phyloP scores from a whole-genome alignment of 1,139 yeast species.

The Geotrichum cucujoidarum region DNA sequence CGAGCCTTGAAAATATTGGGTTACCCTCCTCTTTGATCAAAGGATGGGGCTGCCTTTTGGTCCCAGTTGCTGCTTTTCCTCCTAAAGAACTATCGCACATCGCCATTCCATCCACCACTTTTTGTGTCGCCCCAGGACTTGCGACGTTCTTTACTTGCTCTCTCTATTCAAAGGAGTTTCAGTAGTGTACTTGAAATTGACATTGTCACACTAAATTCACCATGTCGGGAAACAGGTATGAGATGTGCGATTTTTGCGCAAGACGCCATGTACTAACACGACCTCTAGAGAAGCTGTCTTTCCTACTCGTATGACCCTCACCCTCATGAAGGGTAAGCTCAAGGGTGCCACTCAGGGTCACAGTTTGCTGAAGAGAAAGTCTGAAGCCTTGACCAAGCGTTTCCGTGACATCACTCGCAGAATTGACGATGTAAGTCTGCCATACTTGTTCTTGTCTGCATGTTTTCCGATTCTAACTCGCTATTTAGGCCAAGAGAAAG shows the following conservation, averaged over 20 bases:
- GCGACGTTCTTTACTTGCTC: no score
- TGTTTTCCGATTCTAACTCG: neutral
- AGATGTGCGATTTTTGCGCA: neutral
- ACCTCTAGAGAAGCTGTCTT: slow-evolving; percentile 49
- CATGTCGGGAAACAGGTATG: slow-evolving; percentile 19
- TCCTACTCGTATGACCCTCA: slow-evolving; percentile 96
- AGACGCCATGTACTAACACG: neutral
- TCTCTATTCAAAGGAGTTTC: no score
- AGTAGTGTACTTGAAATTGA: neutral
- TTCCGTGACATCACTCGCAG: slow-evolving; percentile 92
- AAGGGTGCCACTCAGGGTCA: slow-evolving; percentile 98
- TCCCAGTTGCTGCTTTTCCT: slow-evolving; percentile 12
- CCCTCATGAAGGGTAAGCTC: slow-evolving; percentile 88
- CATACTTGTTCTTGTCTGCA: neutral
- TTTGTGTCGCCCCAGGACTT: neutral
- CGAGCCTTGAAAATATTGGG: neutral
- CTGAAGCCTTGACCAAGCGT: slow-evolving; percentile 93
- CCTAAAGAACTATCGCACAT: neutral
- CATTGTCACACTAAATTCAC: no score
- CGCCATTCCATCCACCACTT: neutral
- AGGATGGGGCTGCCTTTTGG: slow-evolving; percentile 11
- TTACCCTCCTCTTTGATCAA: slow-evolving; percentile 13
- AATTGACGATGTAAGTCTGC: slow-evolving; percentile 64
- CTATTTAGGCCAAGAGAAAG: slow-evolving; percentile 65
- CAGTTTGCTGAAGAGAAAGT: slow-evolving; percentile 84